A percentile compares a stretch with the other conserved stretches of the same genome.
Evolutionary conservation across 371 early-diverging fungal species (phyloP).

Genomic region (Zychaea mexicana): DNA sequence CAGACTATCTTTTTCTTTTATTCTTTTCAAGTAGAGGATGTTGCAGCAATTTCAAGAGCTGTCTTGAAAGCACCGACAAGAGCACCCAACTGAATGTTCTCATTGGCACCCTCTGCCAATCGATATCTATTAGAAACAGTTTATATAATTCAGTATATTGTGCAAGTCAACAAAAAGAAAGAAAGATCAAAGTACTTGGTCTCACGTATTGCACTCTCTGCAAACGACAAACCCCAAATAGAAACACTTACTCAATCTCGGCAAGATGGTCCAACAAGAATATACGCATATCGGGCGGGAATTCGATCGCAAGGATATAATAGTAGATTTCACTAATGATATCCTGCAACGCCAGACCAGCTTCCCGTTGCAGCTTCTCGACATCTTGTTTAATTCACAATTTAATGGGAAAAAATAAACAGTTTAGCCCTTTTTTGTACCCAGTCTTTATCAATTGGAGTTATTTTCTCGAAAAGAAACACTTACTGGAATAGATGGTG

Average conservation of each 20-base stretch:
- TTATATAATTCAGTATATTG: no score
- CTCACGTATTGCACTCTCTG: background rate
- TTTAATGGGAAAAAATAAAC: background rate
- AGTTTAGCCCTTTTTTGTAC: background rate
- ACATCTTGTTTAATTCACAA: conserved; percentile 53
- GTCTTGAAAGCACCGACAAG: conserved; percentile 81
- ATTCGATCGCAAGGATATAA: conserved; percentile 62
- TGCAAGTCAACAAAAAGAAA: background rate
- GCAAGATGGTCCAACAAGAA: conserved; percentile 79
- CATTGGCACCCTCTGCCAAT: conserved; percentile 79
- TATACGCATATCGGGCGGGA: conserved; percentile 67
- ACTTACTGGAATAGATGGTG: conserved; percentile 72
- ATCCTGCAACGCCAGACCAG: conserved; percentile 89
- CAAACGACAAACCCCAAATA: background rate
- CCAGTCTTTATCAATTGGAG: background rate
- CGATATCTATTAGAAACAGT: conserved; percentile 62
- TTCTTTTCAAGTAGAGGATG: no score
- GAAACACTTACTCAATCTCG: conserved; percentile 80
- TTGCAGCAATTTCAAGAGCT: conserved; percentile 25
- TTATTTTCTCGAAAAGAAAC: background rate
- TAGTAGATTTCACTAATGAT: conserved; percentile 79
- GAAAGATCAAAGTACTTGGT: background rate
- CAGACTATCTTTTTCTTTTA: no score
- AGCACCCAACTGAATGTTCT: conserved; percentile 81
- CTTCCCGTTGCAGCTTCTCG: conserved; percentile 70